Conservation (phyloP, 2,329 filamentous ascomycete species). For the Catunica adiposa region DNA sequence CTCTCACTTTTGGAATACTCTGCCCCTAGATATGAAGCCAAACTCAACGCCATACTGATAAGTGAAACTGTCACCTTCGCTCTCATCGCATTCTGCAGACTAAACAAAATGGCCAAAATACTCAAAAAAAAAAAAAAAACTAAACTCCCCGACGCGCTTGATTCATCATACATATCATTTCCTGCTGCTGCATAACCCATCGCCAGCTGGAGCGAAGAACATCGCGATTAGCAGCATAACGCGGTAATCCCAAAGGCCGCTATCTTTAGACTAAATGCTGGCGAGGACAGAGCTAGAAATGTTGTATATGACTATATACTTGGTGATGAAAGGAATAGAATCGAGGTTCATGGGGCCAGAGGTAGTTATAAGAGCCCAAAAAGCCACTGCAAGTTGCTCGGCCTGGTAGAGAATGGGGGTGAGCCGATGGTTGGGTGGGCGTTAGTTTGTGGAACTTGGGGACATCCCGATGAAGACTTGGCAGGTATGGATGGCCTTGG, state of each 20-base stretch:
- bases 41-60: background rate
- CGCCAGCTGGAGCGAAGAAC: background rate
- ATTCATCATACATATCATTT: background rate
- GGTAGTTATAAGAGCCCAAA: background rate
- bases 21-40: background rate
- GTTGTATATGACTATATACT: constrained; percentile 1
- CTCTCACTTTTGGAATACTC: background rate
- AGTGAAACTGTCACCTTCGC: background rate
- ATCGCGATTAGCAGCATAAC: constrained; percentile 7
- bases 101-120: background rate
- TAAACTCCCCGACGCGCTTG: background rate
- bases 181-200: background rate
- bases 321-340: background rate
- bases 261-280: constrained; percentile 3
- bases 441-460: no score
- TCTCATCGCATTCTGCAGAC: background rate
- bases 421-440: no score
- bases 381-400: background rate
- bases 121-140: background rate
- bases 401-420: background rate
- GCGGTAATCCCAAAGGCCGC: constrained; percentile 8
- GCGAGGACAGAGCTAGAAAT: background rate
- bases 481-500: no score
- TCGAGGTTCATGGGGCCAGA: background rate
- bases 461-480: no score